Evolutionary conservation across 163 green algal species (phyloP), one percentile per base, ranked within the genome.

Genomic region (Smithsoniella earleae): DNA sequence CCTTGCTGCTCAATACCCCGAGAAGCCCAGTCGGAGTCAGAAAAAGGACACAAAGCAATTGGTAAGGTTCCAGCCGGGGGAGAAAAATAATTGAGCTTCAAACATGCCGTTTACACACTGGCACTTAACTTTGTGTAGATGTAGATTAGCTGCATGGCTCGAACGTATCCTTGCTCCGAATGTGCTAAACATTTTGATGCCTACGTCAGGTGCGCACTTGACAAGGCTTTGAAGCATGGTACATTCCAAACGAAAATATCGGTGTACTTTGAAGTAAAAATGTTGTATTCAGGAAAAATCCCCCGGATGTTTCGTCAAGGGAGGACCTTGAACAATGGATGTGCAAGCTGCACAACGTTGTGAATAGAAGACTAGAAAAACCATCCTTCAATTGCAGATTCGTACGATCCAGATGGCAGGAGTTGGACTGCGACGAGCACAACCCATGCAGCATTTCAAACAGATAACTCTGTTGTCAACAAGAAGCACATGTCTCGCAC

Each of bases 131-230:
- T n/a, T n/a, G n/a, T 49, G 10, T 49, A 13, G 78, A 73, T 92
- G 4, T 74, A 86, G 55, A 81, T 92, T 3, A 77, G 82, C 36
- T 76, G 69, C 28, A 74, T 97, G 25, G 93, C 88, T 1, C 78
- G 89, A 5, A 86, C 96, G 49, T 97, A 97, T 77, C 91, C 91
- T 2, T 97, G 91, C 77, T 84, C 69, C 2, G 87, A 94, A 18
- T 97, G 91, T 73, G 86, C 91, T 0, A 2, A 55, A 5, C 91
- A 97, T 79, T 96, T 96, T 37, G 46, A 77, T 8, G 75, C 90
- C 65, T 76, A 97, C 27, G 80, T 95, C 36, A 89, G 74, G 87
- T 91, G 73, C n/a, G 79, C 49, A 31, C 20, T 49, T n/a, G n/a
- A n/a, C n/a, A n/a, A n/a, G n/a, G n/a, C n/a, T n/a, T n/a, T n/a